Conservation (phyloP, 2,329 filamentous ascomycete genomes). For the Diaporthe caulivora region DNA sequence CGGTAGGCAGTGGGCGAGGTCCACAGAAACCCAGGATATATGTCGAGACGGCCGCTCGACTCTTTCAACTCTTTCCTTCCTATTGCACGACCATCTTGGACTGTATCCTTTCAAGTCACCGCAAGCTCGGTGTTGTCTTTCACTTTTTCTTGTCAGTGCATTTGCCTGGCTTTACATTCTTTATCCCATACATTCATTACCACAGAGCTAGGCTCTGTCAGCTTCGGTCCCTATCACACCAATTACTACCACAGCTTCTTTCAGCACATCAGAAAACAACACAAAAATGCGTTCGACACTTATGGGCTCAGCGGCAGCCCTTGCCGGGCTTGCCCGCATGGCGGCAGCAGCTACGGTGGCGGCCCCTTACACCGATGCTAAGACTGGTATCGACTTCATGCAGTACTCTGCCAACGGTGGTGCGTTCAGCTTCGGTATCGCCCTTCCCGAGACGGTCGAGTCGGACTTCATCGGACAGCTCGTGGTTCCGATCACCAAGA, state of each 20-base stretch:
- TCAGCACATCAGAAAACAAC: not conserved
- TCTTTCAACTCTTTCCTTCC: not conserved
- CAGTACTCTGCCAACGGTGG: slow-evolving; percentile 47
- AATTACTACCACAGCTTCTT: not conserved
- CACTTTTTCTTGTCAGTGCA: not conserved
- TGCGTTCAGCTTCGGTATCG: slow-evolving; percentile 63
- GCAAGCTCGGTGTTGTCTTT: slow-evolving; percentile 25
- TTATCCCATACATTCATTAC: slow-evolving; percentile 26
- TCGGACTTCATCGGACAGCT: slow-evolving; percentile 68
- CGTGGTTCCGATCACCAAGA: slow-evolving; percentile 52
- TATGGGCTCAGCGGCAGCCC: slow-evolving; percentile 34
- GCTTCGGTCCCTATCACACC: slow-evolving; percentile 1
- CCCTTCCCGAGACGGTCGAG: slow-evolving; percentile 59
- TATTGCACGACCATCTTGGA: slow-evolving; percentile 12
- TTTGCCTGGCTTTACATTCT: slow-evolving; percentile 15
- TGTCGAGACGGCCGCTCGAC: not conserved
- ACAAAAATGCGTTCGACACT: slow-evolving; percentile 39
- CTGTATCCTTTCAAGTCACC: slow-evolving; percentile 29
- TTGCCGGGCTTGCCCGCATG: slow-evolving; percentile 43
- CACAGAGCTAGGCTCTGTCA: slow-evolving; percentile 29
- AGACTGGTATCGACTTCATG: slow-evolving; percentile 57
- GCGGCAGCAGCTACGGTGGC: slow-evolving; percentile 42
- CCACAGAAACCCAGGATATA: slow-evolving; percentile 18
- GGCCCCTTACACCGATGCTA: slow-evolving; percentile 51
- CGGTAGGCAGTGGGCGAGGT: not conserved